A percentile compares a stretch with the other conserved stretches of the same genome.
Evolutionary conservation across 805 yeast species (phyloP).

Genomic region (Ogataea paradorogensis): DNA sequence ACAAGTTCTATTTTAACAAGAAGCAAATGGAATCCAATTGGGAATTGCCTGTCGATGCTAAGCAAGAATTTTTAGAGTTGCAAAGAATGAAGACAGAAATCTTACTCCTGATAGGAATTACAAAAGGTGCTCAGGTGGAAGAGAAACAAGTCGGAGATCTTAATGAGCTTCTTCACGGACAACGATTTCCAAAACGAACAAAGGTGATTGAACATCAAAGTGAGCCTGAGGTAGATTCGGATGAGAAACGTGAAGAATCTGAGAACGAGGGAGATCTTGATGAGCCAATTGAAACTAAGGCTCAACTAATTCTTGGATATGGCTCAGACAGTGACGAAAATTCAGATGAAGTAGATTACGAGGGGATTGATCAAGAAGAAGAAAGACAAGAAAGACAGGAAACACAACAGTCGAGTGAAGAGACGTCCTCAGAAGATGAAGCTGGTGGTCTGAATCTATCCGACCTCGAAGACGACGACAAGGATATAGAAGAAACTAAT

Average conservation of each 20-base stretch:
- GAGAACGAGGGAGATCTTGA: conserved; percentile 1
- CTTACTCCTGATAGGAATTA: conserved; percentile 15
- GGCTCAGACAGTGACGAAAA: conserved; percentile 5
- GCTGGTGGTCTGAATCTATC: conserved; percentile 17
- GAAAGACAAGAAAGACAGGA: background rate
- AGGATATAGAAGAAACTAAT: background rate
- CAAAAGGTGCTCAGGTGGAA: conserved; percentile 16
- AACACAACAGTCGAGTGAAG: background rate
- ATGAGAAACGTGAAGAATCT: conserved; percentile 1
- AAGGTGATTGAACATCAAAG: conserved; percentile 2
- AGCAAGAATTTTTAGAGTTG: conserved; percentile 5
- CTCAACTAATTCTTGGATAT: conserved; percentile 3
- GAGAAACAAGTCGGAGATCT: conserved; percentile 1
- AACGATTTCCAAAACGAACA: background rate
- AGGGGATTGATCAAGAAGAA: too few species aligned
- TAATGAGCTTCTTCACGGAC: conserved; percentile 11
- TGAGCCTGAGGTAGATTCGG: conserved; percentile 2
- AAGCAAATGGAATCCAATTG: conserved; percentile 18
- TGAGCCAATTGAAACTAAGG: background rate
- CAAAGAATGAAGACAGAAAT: conserved; percentile 11
- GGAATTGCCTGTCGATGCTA: conserved; percentile 22
- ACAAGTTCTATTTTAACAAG: conserved; percentile 23
- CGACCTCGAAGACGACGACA: conserved; percentile 15
- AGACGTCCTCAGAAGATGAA: conserved; percentile 3
- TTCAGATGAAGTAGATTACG: background rate